Evolutionary conservation across 441 rosid species (phyloP).

Genomic region (Jatropha multifida): DNA sequence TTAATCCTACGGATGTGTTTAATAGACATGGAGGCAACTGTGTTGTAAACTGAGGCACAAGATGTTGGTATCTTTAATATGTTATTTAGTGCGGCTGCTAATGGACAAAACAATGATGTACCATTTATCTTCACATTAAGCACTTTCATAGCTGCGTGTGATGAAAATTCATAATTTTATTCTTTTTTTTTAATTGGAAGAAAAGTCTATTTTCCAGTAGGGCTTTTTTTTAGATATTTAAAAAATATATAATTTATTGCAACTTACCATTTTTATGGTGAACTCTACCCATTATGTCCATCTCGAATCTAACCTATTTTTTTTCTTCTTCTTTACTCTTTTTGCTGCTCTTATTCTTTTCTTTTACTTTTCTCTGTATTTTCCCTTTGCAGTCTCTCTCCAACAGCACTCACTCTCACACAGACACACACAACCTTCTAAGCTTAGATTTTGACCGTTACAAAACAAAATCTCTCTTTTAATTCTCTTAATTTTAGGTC

Average conservation of each 20-base stretch:
- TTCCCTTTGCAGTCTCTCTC: background rate
- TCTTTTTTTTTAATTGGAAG: too few relatives aligned
- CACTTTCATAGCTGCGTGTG: background rate
- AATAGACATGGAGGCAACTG: too few relatives aligned
- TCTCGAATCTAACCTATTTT: conserved; percentile 18
- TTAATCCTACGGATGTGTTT: too few relatives aligned
- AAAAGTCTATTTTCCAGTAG: too few relatives aligned
- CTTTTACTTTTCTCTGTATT: background rate
- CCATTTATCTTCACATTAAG: background rate
- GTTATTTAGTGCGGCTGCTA: background rate
- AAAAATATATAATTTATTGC: background rate
- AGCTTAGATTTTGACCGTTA: conserved; percentile 14
- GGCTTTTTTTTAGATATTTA: background rate
- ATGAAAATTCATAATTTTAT: background rate
- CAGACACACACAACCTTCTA: background rate
- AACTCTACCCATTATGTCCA: background rate
- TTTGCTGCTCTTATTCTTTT: background rate
- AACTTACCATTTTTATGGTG: background rate
- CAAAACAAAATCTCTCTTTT: background rate
- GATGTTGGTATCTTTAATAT: background rate
- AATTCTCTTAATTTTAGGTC: background rate
- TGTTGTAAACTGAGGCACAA: too few relatives aligned
- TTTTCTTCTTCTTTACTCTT: background rate
- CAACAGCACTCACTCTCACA: background rate
- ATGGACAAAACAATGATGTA: background rate